Evolutionary conservation across 208 protist genomes (phyloP), one percentile per base, ranked within the genome.

Genomic region (Naegleria lovaniensis): DNA sequence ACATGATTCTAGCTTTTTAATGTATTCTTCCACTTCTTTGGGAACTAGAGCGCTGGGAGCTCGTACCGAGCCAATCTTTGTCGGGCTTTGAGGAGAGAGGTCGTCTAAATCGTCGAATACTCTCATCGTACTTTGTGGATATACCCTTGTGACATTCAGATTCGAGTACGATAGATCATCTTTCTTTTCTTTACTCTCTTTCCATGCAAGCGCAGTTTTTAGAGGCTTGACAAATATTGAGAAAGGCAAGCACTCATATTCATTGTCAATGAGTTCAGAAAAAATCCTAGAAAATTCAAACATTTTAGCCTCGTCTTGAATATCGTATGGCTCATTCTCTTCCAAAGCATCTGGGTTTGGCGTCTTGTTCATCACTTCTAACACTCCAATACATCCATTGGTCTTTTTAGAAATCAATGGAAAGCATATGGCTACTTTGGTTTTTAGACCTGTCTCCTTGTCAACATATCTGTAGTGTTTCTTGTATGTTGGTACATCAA

Each of bases 401-500:
- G 6, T 88, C 15, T 58, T 75, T 19, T 89, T 40, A 41, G 88
- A 52, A 36, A 83, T n/a, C 5, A 93, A 22, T 19, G 92, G 92
- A 55, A 92, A 75, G 41, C 83, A 96, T 59, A 97, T 86, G 19
- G 96, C 94, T 0, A 93, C 95, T 91, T 95, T 93, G 48, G 96
- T 97, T 86, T 93, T 93, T 92, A 96, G 96, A 52, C 95, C 95
- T 51, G 96, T 93, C 43, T 93, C 91, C 91, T 95, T 95, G 91
- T 96, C 95, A 58, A 96, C 92, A 9, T 92, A 85, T 48, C 93
- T 92, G 92, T 96, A 96, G 90, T 96, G 96, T 51, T 94, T 93
- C 6, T 94, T 92, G 59, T 96, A 94, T 58, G 94, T 90, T 90
- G 96, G 95, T 58, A 93, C 95, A 91, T 97, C 93, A 11, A 93